phyloP scores from a whole-genome alignment of 208 protist species.

The Leishmania turanica region DNA sequence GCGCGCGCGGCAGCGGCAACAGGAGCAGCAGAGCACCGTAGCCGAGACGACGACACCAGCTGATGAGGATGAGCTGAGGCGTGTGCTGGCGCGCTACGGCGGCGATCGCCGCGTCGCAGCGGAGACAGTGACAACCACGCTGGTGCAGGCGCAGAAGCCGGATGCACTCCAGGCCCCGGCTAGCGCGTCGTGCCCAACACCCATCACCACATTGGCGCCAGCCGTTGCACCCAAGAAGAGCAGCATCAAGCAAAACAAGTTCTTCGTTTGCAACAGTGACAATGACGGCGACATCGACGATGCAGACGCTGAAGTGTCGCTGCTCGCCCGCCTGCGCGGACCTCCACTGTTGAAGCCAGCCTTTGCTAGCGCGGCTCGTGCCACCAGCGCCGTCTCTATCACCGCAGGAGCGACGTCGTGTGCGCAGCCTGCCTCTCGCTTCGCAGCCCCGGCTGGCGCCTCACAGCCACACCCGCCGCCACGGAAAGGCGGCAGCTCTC shows the following conservation, averaged over 20 bases:
- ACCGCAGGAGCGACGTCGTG: not conserved
- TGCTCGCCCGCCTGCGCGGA: not conserved
- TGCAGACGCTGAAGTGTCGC: not conserved
- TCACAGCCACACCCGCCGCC: not conserved
- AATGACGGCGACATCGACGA: conserved; percentile 2
- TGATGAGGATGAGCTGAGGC: conserved; percentile 15
- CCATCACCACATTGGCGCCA: not conserved
- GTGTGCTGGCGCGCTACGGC: conserved; percentile 33
- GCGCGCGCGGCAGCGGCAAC: conserved; percentile 22
- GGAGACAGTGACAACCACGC: not conserved
- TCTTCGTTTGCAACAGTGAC: conserved; percentile 8
- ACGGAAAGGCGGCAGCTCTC: not conserved
- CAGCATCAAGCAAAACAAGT: conserved; percentile 17
- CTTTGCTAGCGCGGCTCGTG: not conserved
- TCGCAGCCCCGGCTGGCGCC: not conserved
- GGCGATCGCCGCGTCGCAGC: conserved; percentile 3
- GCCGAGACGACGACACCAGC: not conserved
- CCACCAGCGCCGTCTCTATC: not conserved
- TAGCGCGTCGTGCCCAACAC: not conserved
- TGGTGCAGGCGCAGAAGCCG: not conserved
- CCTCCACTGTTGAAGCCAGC: not conserved
- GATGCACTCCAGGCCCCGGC: not conserved
- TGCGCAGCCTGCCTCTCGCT: not conserved
- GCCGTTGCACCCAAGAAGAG: not conserved
- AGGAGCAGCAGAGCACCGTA: conserved; percentile 10